Conservation (phyloP, 192 early-diverging fungal species). For the Podochytrium sp. region DNA sequence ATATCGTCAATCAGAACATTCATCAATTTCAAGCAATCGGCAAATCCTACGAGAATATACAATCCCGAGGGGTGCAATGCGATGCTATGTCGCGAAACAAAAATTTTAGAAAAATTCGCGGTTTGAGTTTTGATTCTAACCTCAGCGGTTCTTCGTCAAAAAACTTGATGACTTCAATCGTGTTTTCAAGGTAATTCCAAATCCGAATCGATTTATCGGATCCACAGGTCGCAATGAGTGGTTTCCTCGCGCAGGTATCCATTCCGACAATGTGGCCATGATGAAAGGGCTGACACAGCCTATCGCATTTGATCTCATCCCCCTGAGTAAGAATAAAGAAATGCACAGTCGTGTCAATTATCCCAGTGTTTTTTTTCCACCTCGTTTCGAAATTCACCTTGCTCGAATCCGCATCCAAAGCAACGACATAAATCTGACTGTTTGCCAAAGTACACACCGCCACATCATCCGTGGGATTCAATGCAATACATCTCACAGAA, state of each 20-base stretch:
- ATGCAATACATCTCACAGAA: constrained; percentile 33
- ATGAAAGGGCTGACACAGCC: constrained; percentile 56
- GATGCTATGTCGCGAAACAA: constrained; percentile 42
- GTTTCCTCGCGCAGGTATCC: constrained; percentile 60
- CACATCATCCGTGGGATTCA: constrained; percentile 41
- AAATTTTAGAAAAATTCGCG: too few relatives aligned
- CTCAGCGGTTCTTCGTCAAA: constrained; percentile 56
- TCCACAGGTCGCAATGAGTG: constrained; percentile 61
- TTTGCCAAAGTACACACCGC: constrained; percentile 39
- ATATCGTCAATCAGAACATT: constrained; percentile 64
- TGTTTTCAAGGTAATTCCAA: constrained; percentile 69
- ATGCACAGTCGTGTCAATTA: too few relatives aligned
- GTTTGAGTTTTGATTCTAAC: constrained; percentile 24
- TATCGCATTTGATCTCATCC: constrained; percentile 51
- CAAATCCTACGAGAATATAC: constrained; percentile 60
- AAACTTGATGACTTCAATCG: constrained; percentile 53
- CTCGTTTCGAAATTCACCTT: constrained; percentile 32
- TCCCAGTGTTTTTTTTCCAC: not conserved
- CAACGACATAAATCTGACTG: constrained; percentile 44
- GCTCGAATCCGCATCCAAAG: constrained; percentile 41
- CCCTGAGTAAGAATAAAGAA: constrained; percentile 22
- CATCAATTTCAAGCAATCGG: constrained; percentile 57
- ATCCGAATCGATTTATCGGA: constrained; percentile 57
- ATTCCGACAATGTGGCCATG: constrained; percentile 51
- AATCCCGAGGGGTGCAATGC: constrained; percentile 62